Conservation (phyloP, 495 filamentous ascomycete genomes). For the Aspergillus egyptiacus region DNA sequence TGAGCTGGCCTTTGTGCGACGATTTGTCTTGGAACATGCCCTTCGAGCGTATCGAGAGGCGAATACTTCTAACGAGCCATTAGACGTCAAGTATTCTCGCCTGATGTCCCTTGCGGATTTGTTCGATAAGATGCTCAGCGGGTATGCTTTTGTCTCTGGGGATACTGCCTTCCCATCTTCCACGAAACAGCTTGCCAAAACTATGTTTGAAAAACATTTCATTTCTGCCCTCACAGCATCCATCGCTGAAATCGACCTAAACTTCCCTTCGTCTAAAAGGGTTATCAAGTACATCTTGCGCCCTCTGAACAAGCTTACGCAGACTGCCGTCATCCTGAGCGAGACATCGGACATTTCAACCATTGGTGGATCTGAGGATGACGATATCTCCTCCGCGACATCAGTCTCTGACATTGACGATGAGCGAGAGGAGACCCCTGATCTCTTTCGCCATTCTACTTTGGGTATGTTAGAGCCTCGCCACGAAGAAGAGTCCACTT, state of each 20-base stretch:
- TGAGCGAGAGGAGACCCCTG: constrained; percentile 91
- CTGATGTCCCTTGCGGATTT: constrained; percentile 82
- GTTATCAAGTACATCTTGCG: constrained; percentile 94
- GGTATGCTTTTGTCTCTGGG: constrained; percentile 55
- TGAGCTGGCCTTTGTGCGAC: constrained; percentile 84
- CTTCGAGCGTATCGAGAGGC: constrained; percentile 90
- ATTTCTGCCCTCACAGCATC: constrained; percentile 82
- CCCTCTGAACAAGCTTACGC: constrained; percentile 78
- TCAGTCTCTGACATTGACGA: constrained; percentile 84
- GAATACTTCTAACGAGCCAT: constrained; percentile 64
- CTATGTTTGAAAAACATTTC: constrained; percentile 98
- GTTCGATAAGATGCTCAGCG: constrained; percentile 86
- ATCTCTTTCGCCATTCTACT: constrained; percentile 93
- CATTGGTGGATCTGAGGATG: constrained; percentile 66
- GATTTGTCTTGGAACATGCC: constrained; percentile 90
- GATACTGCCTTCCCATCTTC: constrained; percentile 44
- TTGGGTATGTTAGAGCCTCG: constrained; percentile 89
- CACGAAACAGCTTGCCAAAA: constrained; percentile 68
- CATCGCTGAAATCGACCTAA: constrained; percentile 91
- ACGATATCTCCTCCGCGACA: constrained; percentile 84
- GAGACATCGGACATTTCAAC: constrained; percentile 66
- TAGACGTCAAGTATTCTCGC: constrained; percentile 82
- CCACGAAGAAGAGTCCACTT: constrained; percentile 66
- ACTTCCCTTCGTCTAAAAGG: constrained; percentile 85
- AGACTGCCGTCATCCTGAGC: constrained; percentile 79